Evolutionary conservation across 2,329 filamentous ascomycete species (phyloP), one percentile per base, ranked within the genome.

Genomic region (Myotisia sp.): DNA sequence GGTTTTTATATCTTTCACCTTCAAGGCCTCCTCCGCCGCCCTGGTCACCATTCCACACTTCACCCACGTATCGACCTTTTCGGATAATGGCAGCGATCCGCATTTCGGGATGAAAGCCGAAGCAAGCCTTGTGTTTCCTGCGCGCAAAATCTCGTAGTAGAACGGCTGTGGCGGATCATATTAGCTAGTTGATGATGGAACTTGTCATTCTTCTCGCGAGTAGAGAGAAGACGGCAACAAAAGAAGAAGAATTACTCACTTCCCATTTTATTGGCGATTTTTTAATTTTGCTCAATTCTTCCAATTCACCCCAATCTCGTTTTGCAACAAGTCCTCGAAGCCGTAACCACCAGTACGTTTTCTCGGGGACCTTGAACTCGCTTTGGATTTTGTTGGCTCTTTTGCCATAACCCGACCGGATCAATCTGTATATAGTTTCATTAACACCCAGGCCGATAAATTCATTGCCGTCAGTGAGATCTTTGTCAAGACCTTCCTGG

Each of bases 181-280:
- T 40, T 40, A 39, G 39, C 33, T 24, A 26, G 10, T n/a, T n/a
- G n/a, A n/a, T n/a, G n/a, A n/a, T n/a, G n/a, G 16, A 20, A 28
- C 20, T 22, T 9, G 22, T 7, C 7, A 24, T n/a, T 14, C 26
- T 13, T 16, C 29, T n/a, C n/a, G n/a, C n/a, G n/a, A n/a, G n/a
- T 32, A 16, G 29, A 12, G 19, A 23, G 18, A 26, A 29, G 17
- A 26, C 18, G 34, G 19, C 37, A 22, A 19, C 32, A 14, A 19
- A 21, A 13, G 12, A 37, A 28, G 33, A 23, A 33, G 38, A 35
- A 26, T n/a, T n/a, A 62, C 74, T 65, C 59, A 84, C 80, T 71
- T 92, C 84, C 90, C 90, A 98, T 7, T 87, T 87, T 52, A 98
- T 95, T 0, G 87, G 83, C 38, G 80, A 90, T 57, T 86, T 92